Percentiles rank a stretch among this genome's conserved stretches.
Evolutionary conservation across 495 filamentous ascomycete species (phyloP).

Genomic region (Astrothelium subdiscretum): DNA sequence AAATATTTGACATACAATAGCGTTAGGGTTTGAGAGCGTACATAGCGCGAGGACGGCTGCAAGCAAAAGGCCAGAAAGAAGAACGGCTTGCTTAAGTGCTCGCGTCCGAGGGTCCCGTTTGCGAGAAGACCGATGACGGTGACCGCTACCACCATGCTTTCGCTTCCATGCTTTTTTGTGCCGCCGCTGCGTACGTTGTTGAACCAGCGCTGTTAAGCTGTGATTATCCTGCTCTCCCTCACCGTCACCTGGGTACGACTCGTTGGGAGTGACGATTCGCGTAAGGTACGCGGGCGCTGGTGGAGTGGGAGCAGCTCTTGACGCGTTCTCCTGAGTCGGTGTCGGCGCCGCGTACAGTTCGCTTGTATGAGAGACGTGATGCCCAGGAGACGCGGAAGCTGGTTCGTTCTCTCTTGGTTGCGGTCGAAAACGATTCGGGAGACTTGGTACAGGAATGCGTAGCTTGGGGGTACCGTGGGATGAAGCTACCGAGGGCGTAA

Average conservation of each 20-base stretch:
- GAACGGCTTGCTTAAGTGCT: conserved; percentile 11
- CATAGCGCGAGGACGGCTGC: conserved; percentile 17
- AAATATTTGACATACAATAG: not conserved
- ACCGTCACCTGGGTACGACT: not conserved
- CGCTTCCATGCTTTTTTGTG: conserved; percentile 12
- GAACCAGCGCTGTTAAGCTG: not conserved
- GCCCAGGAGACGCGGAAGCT: not conserved
- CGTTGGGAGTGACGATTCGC: not conserved
- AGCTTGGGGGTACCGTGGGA: not conserved
- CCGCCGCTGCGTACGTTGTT: not conserved
- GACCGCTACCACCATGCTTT: not conserved
- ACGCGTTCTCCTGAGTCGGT: not conserved
- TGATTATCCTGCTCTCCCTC: not conserved
- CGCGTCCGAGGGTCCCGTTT: conserved; percentile 1
- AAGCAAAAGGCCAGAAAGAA: conserved; percentile 21
- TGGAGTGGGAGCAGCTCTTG: not conserved
- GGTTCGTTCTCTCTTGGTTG: not conserved
- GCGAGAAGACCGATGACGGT: not conserved
- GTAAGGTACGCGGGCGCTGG: not conserved
- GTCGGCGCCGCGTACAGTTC: not conserved
- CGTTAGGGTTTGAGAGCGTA: conserved; percentile 5
- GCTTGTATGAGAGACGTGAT: not conserved
- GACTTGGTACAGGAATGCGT: not conserved
- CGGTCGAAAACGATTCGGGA: not conserved
- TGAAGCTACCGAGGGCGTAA: not conserved